A percentile compares a stretch with the other conserved stretches of the same genome.
These are phyloP conservation scores for Fusarium tupiense DNA, from an alignment of 2,329 filamentous ascomycete species.

Conservation along the genomic window DNA sequence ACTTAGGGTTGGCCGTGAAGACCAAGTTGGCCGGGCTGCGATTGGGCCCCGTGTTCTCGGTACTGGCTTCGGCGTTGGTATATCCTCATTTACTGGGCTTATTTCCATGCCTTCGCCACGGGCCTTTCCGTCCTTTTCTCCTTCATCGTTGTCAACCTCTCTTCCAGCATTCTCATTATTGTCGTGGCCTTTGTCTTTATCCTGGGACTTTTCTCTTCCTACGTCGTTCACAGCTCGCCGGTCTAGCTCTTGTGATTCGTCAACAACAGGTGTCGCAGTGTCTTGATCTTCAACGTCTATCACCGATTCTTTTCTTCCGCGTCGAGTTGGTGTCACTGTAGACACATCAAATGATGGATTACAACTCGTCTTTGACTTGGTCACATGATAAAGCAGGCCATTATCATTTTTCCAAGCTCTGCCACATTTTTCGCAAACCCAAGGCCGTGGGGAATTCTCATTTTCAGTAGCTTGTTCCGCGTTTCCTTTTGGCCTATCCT, in stretches of 20 bases:
- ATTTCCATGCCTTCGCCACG: neutral
- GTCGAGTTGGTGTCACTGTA: slow-evolving; percentile 21
- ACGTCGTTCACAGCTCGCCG: neutral
- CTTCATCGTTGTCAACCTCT: neutral
- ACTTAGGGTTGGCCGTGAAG: slow-evolving; percentile 36
- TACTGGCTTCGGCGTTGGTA: neutral
- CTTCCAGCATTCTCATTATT: neutral
- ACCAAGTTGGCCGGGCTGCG: slow-evolving; percentile 24
- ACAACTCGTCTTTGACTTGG: slow-evolving; percentile 63
- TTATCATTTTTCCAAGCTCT: slow-evolving; percentile 67
- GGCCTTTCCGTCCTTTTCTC: neutral
- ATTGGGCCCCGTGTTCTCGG: slow-evolving; percentile 27
- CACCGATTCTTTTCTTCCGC: slow-evolving; percentile 17
- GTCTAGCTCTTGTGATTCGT: neutral
- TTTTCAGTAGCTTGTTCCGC: slow-evolving; percentile 11
- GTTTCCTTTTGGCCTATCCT: slow-evolving; percentile 17
- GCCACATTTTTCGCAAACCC: slow-evolving; percentile 63
- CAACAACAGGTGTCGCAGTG: neutral
- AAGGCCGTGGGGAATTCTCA: slow-evolving; percentile 46
- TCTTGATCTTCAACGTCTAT: slow-evolving; percentile 16
- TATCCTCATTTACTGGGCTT: neutral
- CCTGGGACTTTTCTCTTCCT: neutral
- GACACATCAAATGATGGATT: slow-evolving; percentile 55
- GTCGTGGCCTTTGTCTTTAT: neutral
- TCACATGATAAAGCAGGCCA: slow-evolving; percentile 67